Evolutionary conservation across 2,329 filamentous ascomycete species (phyloP).

Genomic region (Trichophyton mentagrophytes): DNA sequence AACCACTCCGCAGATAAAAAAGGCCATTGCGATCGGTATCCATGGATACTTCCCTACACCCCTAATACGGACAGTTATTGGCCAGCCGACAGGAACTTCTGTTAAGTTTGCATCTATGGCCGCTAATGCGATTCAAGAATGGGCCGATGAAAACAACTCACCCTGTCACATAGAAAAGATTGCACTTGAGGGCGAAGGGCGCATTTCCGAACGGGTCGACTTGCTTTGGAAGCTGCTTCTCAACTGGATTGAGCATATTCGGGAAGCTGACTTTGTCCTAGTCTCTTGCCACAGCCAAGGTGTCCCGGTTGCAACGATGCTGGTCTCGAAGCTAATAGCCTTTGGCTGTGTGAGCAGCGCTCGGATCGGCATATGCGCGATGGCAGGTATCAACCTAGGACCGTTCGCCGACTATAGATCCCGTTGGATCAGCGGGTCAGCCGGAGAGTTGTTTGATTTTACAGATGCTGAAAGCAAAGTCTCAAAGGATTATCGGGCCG

Average conservation of each 20-base stretch:
- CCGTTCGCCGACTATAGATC: slow-evolving; percentile 89
- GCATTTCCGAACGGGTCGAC: slow-evolving; percentile 77
- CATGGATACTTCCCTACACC: slow-evolving; percentile 88
- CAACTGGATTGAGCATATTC: slow-evolving; percentile 88
- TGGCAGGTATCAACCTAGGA: slow-evolving; percentile 85
- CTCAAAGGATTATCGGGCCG: slow-evolving; percentile 65
- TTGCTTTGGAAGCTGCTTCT: slow-evolving; percentile 87
- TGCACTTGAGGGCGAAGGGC: slow-evolving; percentile 86
- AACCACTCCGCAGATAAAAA: slow-evolving; percentile 60
- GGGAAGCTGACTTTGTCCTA: slow-evolving; percentile 74
- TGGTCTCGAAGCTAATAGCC: slow-evolving; percentile 83
- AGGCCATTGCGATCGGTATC: slow-evolving; percentile 82
- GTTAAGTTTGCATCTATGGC: slow-evolving; percentile 83
- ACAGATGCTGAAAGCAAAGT: slow-evolving; percentile 68
- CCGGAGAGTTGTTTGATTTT: slow-evolving; percentile 93
- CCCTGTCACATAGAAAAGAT: slow-evolving; percentile 82
- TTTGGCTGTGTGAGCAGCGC: slow-evolving; percentile 68
- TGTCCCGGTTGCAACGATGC: slow-evolving; percentile 83
- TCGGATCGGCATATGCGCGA: slow-evolving; percentile 72
- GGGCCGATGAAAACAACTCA: slow-evolving; percentile 63
- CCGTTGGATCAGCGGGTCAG: slow-evolving; percentile 75
- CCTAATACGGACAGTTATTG: slow-evolving; percentile 77
- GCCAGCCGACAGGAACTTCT: slow-evolving; percentile 89
- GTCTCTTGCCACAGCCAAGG: slow-evolving; percentile 94
- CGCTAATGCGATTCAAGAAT: slow-evolving; percentile 69